Base-by-base conservation (phyloP, 2,329 filamentous ascomycete genomes). In the Neofusicoccum umdonicola region DNA sequence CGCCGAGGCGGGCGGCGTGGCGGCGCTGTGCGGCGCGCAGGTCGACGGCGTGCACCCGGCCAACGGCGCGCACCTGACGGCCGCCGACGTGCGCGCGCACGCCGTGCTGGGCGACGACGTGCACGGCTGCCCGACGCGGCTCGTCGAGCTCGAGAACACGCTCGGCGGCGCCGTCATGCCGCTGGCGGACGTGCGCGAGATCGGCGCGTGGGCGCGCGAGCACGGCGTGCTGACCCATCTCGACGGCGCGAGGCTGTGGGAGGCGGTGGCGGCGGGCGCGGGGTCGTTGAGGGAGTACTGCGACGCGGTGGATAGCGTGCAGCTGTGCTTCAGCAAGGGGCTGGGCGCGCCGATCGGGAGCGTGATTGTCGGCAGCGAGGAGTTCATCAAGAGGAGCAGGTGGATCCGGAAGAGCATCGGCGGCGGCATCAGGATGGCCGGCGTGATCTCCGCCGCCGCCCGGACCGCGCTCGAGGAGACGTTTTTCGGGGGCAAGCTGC, bases 111-210 rank as follows among this genome's bases (percentile, higher is more conserved):
- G 83, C 68, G 84, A 90, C 63, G 87, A 96, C 70, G 85, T 95
- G 19, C 92, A 96, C 74, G 82, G 83, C 37, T 93, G 90, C 71
- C 92, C 93, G 0, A 96, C 93, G 0, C 86, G 86, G 50, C 85
- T 97, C 58, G 91, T 97, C 69, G 88, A 86, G 67, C 81, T 97
- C 54, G 93, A 97, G 74, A 97, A 96, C 74, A 97, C 93, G 1
- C 84, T 96, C 57, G 86, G 87, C 63, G 93, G 93, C 27, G 87
- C 88, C 71, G 82, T 97, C 50, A 89, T 91, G 83, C 93, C 93
- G 0, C 82, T 96, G 0, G 77, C 79, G 1, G 92, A 96, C 75
- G 84, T 88, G 9, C 82, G 81, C 65, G 82, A 84, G 48, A 96
- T 97, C 71, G 83, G 87, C 0, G 81, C 81, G 1, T 97, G 90